These are phyloP conservation scores for Iodosphaeria phyllophila DNA, from an alignment of 2,329 filamentous ascomycete genomes.

Conservation along the genomic window DNA sequence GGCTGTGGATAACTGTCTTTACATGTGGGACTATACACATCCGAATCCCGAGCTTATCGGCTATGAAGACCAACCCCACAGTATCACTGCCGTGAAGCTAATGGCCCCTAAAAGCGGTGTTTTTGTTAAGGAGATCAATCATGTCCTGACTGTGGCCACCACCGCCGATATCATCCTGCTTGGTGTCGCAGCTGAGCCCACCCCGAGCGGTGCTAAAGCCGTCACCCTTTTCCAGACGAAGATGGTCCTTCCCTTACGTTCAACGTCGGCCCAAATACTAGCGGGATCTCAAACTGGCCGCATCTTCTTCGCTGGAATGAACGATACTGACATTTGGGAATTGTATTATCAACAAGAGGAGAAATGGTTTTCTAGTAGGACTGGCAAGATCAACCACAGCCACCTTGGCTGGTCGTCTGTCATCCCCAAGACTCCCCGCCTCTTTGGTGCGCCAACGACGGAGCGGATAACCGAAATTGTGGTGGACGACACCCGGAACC, in stretches of 20 bases:
- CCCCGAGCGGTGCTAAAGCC: conserved; percentile 48
- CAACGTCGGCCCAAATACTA: conserved; percentile 60
- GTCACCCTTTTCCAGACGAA: conserved; percentile 76
- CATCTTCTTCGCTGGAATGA: conserved; percentile 76
- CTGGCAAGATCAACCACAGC: conserved; percentile 77
- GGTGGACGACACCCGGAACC: conserved; percentile 71
- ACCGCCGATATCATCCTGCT: conserved; percentile 69
- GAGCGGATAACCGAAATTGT: conserved; percentile 64
- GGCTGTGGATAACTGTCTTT: conserved; percentile 85
- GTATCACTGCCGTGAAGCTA: conserved; percentile 79
- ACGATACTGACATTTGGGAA: conserved; percentile 79
- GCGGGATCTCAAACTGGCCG: conserved; percentile 69
- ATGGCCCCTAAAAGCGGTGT: conserved; percentile 72
- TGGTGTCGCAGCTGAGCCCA: conserved; percentile 55
- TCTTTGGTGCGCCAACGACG: conserved; percentile 27
- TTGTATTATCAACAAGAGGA: conserved; percentile 95
- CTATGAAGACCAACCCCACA: conserved; percentile 75
- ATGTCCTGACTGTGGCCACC: conserved; percentile 79
- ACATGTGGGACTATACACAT: conserved; percentile 93
- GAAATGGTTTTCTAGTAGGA: conserved; percentile 83
- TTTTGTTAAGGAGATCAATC: conserved; percentile 70
- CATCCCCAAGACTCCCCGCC: conserved; percentile 31
- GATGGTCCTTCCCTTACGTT: conserved; percentile 62
- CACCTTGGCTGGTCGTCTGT: conserved; percentile 52
- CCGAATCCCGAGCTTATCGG: conserved; percentile 83